Conservation (phyloP, 805 yeast species). For the Metschnikowia baotianmanensis region DNA sequence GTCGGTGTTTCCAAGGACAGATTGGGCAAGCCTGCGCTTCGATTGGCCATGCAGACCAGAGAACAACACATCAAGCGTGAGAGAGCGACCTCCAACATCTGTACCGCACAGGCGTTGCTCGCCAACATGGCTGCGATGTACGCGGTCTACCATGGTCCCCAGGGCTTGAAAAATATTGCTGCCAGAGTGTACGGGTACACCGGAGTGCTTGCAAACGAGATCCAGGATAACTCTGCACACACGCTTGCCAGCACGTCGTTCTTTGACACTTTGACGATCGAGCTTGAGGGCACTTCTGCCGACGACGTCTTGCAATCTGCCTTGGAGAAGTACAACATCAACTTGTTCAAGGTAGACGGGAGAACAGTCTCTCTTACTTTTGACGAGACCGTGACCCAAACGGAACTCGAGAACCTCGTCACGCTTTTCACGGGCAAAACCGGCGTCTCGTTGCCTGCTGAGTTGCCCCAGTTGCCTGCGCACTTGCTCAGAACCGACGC, state of each 20-base stretch:
- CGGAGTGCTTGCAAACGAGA: conserved; percentile 60
- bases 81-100: conserved; percentile 95
- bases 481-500: conserved; percentile 54
- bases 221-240: conserved; percentile 40
- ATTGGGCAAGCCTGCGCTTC: conserved; percentile 80
- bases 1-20: conserved; percentile 93
- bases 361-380: conserved; percentile 69
- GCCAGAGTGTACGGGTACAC: conserved; percentile 73
- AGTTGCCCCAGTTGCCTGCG: conserved; percentile 50
- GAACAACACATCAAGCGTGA: conserved; percentile 98
- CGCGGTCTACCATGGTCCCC: conserved; percentile 94
- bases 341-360: conserved; percentile 67
- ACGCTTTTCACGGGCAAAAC: conserved; percentile 53
- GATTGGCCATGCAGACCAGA: conserved; percentile 95
- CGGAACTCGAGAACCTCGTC: conserved; percentile 58
- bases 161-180: conserved; percentile 79
- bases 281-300: conserved; percentile 49
- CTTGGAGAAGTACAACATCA: conserved; percentile 61
- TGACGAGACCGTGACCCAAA: conserved; percentile 79
- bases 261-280: conserved; percentile 85
- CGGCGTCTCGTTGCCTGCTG: conserved; percentile 20
- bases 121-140: conserved; percentile 96
- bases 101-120: conserved; percentile 95
- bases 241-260: conserved; percentile 56
- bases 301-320: conserved; percentile 59